phyloP scores from a whole-genome alignment of 768 basidiomycete species.

The Collybia sordida region DNA sequence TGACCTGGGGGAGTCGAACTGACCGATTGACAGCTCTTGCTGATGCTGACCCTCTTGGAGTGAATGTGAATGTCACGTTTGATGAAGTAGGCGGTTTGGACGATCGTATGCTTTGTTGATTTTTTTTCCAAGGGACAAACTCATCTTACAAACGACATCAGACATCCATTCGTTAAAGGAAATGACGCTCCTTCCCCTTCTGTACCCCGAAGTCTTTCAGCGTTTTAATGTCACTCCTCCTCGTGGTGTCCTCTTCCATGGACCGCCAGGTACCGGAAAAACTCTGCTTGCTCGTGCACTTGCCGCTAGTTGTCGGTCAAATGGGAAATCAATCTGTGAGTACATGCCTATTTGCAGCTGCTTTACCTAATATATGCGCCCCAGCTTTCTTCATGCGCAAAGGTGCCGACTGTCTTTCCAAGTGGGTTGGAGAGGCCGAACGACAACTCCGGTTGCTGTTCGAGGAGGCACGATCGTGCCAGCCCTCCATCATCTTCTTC shows the following conservation, averaged over 20 bases:
- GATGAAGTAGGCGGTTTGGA: conserved; percentile 96
- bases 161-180: conserved; percentile 97
- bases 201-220: conserved; percentile 97
- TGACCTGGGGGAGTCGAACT: conserved; percentile 12
- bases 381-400: conserved; percentile 99
- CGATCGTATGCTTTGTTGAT: conserved; percentile 60
- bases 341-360: conserved; percentile 12
- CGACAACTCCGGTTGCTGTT: conserved; percentile 92
- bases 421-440: conserved; percentile 99
- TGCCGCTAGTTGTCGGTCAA: conserved; percentile 86
- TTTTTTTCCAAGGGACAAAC: neutral
- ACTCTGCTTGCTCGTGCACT: conserved; percentile 92
- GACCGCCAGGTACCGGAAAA: conserved; percentile 98
- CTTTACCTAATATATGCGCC: neutral
- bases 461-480: conserved; percentile 89
- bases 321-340: conserved; percentile 87
- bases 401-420: conserved; percentile 95
- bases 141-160: conserved; percentile 24
- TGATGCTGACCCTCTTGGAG: conserved; percentile 93
- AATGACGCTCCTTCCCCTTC: conserved; percentile 93
- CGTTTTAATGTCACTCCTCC: conserved; percentile 93
- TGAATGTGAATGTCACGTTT: conserved; percentile 91
- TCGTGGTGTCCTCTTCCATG: conserved; percentile 95
- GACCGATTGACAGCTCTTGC: conserved; percentile 61
- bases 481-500: conserved; percentile 98